Percentiles rank a stretch among this genome's conserved stretches.
phyloP scores from a whole-genome alignment of 2,329 filamentous ascomycete genomes.

The Fusarium mundagurra region DNA sequence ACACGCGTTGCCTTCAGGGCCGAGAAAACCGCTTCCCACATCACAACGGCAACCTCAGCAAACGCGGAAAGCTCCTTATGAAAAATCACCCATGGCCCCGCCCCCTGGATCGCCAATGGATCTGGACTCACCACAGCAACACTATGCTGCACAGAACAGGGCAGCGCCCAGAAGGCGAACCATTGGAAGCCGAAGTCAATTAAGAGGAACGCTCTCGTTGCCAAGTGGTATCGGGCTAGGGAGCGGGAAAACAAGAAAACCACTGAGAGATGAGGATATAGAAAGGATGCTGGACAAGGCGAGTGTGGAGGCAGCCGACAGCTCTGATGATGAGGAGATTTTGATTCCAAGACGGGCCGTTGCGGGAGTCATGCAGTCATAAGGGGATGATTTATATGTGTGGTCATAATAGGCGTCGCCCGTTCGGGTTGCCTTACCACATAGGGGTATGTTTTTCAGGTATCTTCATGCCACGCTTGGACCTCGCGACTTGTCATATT shows the following conservation, averaged over 20 bases:
- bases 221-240: conserved; percentile 58
- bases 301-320: conserved; percentile 59
- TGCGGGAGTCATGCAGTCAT: conserved; percentile 45
- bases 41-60: conserved; percentile 55
- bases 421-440: background rate
- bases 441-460: background rate
- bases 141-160: conserved; percentile 39
- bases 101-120: conserved; percentile 59
- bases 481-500: background rate
- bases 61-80: conserved; percentile 59
- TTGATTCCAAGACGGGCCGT: conserved; percentile 52
- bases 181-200: conserved; percentile 51
- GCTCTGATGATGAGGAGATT: conserved; percentile 68
- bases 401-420: background rate
- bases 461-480: background rate
- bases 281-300: conserved; percentile 67
- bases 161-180: conserved; percentile 57
- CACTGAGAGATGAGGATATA: conserved; percentile 64
- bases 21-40: conserved; percentile 62
- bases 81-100: conserved; percentile 55
- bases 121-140: conserved; percentile 49
- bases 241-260: conserved; percentile 50
- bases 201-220: conserved; percentile 57
- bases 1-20: conserved; percentile 58
- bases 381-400: background rate